phyloP scores from a whole-genome alignment of 441 rosid genomes.

The Brassica hybrid region DNA sequence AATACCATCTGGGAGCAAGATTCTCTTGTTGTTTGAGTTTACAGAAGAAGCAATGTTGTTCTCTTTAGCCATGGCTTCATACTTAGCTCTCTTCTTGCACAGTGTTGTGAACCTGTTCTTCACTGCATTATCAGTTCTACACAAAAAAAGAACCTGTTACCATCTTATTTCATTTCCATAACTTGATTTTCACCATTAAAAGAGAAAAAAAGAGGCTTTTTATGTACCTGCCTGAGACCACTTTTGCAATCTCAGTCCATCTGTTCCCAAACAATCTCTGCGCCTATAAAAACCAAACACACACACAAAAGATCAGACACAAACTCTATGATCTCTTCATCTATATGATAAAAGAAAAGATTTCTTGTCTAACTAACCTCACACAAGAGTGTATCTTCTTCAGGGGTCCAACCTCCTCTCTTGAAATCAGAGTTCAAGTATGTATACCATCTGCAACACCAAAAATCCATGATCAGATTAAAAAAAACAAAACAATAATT shows the following conservation, averaged over 20 bases:
- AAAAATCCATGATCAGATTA: slow-evolving; percentile 41
- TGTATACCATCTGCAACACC: slow-evolving; percentile 85
- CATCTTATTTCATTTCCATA: no score
- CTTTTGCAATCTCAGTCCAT: slow-evolving; percentile 99
- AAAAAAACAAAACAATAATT: slow-evolving; percentile 12
- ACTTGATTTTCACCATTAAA: no score
- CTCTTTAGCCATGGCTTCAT: slow-evolving; percentile 92
- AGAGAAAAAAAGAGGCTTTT: no score
- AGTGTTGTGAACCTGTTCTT: slow-evolving; percentile 95
- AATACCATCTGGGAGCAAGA: slow-evolving; percentile 52
- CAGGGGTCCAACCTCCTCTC: no score
- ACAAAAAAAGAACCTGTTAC: background rate
- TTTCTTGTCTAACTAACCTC: no score
- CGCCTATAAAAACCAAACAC: slow-evolving; percentile 62
- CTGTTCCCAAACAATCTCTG: slow-evolving; percentile 93
- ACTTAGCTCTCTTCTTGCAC: slow-evolving; percentile 97
- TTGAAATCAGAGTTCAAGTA: slow-evolving; percentile 79
- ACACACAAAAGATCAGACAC: slow-evolving; percentile 18
- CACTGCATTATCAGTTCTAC: slow-evolving; percentile 98
- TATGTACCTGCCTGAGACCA: slow-evolving; percentile 93
- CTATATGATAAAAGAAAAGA: no score
- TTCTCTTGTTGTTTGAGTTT: slow-evolving; percentile 76
- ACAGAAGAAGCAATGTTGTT: slow-evolving; percentile 55
- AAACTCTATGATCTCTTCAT: background rate
- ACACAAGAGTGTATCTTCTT: no score